These are phyloP conservation scores for Trifolium fragiferum DNA, from an alignment of 306 rosid genomes.

Conservation along the genomic window DNA sequence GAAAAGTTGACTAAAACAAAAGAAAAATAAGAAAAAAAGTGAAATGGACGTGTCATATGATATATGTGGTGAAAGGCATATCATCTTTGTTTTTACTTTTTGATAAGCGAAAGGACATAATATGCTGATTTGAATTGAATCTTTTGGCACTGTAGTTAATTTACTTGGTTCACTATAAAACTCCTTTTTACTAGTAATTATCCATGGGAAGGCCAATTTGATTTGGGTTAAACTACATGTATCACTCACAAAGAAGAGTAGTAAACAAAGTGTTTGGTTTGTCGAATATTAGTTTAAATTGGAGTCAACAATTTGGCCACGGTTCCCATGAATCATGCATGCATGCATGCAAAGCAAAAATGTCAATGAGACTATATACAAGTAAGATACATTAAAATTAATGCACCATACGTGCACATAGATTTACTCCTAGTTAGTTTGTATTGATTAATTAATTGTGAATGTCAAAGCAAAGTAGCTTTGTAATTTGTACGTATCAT, in stretches of 20 bases:
- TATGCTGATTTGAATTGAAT: too few species aligned
- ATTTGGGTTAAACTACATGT: not conserved
- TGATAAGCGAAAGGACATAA: not conserved
- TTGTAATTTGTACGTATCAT: too few species aligned
- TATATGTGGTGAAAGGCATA: not conserved
- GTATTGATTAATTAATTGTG: not conserved
- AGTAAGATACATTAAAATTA: not conserved
- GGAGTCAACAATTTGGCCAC: not conserved
- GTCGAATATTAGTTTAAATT: not conserved
- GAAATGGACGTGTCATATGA: not conserved
- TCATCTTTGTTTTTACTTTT: too few species aligned
- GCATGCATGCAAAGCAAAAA: conserved; percentile 38
- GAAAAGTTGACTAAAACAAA: too few species aligned
- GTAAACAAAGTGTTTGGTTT: not conserved
- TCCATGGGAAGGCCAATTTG: not conserved
- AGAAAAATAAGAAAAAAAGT: too few species aligned
- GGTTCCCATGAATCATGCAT: conserved; percentile 29
- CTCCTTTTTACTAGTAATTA: not conserved
- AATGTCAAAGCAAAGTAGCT: not conserved
- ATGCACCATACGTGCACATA: not conserved
- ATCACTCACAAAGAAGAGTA: not conserved
- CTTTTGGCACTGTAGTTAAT: too few species aligned
- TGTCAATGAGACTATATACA: not conserved
- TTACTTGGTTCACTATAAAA: not conserved
- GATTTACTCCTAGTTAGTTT: not conserved